Conservation (phyloP, 139 green algal species). For the Closterium sp. region DNA sequence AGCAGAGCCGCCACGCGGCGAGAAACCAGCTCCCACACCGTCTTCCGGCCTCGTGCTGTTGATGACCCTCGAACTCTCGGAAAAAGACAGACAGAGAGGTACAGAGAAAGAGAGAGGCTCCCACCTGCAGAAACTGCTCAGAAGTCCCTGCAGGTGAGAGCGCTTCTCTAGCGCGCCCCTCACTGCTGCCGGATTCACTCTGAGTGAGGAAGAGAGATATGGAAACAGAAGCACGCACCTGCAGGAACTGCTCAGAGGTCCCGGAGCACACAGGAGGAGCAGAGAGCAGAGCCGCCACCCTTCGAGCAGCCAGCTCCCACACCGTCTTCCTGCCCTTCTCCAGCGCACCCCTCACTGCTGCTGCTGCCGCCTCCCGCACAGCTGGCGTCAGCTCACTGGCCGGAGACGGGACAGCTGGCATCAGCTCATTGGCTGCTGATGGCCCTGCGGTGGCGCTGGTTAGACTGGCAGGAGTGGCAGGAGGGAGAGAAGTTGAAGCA, state of each 20-base stretch:
- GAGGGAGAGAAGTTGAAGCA: too few species aligned
- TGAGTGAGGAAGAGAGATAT: too few species aligned
- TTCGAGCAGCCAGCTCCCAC: slow-evolving; percentile 49
- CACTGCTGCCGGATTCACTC: too few species aligned
- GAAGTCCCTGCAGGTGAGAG: too few species aligned
- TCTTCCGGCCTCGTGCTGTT: neutral
- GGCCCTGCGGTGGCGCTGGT: neutral
- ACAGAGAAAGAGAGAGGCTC: too few species aligned
- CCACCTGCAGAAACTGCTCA: too few species aligned
- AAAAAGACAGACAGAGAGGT: too few species aligned
- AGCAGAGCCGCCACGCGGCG: slow-evolving; percentile 39
- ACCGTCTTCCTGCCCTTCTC: slow-evolving; percentile 36
- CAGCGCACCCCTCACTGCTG: slow-evolving; percentile 16
- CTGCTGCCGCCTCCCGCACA: slow-evolving; percentile 26
- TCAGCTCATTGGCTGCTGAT: neutral
- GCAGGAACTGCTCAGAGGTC: slow-evolving; percentile 39
- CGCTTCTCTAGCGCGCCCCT: too few species aligned
- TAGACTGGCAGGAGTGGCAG: too few species aligned
- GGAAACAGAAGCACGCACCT: slow-evolving; percentile 6
- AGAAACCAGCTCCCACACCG: slow-evolving; percentile 39
- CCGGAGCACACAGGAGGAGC: slow-evolving; percentile 25
- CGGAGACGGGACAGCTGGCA: neutral
- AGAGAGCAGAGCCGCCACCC: slow-evolving; percentile 41
- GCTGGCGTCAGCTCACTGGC: neutral
- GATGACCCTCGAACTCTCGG: too few species aligned